phyloP scores from a whole-genome alignment of 129 eudicot genomes.

The Calendula officinalis region DNA sequence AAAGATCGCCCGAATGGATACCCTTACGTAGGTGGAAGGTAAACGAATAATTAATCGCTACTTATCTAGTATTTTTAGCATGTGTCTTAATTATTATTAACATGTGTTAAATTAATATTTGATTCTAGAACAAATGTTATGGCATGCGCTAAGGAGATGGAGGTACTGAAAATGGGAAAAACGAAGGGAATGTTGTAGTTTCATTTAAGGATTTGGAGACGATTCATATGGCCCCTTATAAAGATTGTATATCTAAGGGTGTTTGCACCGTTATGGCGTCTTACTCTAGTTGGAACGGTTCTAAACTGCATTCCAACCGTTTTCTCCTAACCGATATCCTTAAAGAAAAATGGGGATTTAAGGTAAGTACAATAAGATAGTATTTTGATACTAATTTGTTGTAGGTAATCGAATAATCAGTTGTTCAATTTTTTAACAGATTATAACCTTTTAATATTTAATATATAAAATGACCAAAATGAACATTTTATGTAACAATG shows the following conservation, averaged over 20 bases:
- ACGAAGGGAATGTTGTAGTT: constrained; percentile 69
- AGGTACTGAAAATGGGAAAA: constrained; percentile 72
- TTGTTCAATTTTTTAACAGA: too few relatives aligned
- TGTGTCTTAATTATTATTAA: neutral
- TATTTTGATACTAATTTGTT: too few relatives aligned
- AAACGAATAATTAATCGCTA: neutral
- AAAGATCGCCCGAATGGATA: constrained; percentile 62
- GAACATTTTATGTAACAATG: too few relatives aligned
- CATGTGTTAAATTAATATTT: constrained; percentile 12
- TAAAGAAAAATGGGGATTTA: constrained; percentile 76
- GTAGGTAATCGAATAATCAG: too few relatives aligned
- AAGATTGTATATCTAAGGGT: constrained; percentile 77
- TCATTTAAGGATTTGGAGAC: constrained; percentile 71
- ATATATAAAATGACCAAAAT: too few relatives aligned
- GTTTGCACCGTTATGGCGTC: constrained; percentile 95
- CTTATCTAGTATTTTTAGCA: too few relatives aligned
- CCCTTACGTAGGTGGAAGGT: constrained; percentile 90
- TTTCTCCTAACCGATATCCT: constrained; percentile 67
- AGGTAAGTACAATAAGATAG: constrained; percentile 43
- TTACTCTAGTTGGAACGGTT: constrained; percentile 87
- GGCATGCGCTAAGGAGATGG: constrained; percentile 99
- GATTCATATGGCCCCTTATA: constrained; percentile 81
- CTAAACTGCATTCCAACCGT: constrained; percentile 56
- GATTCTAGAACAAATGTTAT: constrained; percentile 66
- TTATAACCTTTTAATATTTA: too few relatives aligned